phyloP scores from a whole-genome alignment of 2,329 filamentous ascomycete species.

The Zalaria obscura region DNA sequence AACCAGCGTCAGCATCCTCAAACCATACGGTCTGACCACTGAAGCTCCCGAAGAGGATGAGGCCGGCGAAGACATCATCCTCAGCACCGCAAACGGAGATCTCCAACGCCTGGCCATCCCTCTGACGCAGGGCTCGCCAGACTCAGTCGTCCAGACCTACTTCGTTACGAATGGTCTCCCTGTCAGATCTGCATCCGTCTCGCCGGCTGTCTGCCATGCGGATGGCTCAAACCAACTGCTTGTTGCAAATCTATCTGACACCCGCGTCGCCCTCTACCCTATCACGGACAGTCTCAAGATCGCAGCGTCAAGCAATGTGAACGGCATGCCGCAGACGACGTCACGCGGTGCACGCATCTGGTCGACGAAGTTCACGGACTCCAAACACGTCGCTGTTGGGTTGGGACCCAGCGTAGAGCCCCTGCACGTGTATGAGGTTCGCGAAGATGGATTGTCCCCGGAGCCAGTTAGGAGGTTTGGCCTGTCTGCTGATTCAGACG shows the following conservation, averaged over 20 bases:
- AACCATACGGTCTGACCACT: constrained; percentile 12
- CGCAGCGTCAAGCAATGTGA: constrained; percentile 22
- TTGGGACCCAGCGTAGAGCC: constrained; percentile 28
- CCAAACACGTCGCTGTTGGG: constrained; percentile 37
- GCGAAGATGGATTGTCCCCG: constrained; percentile 26
- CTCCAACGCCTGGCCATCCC: constrained; percentile 22
- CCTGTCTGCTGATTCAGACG: constrained; percentile 11
- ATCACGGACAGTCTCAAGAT: constrained; percentile 14
- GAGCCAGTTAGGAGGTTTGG: constrained; percentile 25
- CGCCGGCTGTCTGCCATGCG: constrained; percentile 12
- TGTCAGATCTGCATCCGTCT: constrained; percentile 35
- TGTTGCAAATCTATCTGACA: constrained; percentile 36
- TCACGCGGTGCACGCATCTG: constrained; percentile 19
- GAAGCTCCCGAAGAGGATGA: constrained; percentile 19
- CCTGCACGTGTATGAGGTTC: constrained; percentile 36
- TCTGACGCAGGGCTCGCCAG: constrained; percentile 7
- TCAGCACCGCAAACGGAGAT: constrained; percentile 42
- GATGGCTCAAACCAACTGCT: constrained; percentile 25
- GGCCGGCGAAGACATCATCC: constrained; percentile 29
- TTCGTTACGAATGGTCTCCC: constrained; percentile 29
- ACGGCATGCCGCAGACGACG: constrained; percentile 12
- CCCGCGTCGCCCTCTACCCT: constrained; percentile 18
- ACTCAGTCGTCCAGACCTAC: constrained; percentile 18
- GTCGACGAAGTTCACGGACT: constrained; percentile 40
- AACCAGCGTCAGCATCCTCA: constrained; percentile 39